Evolutionary conservation across 768 basidiomycete species (phyloP).

Genomic region (Calocera cornea): DNA sequence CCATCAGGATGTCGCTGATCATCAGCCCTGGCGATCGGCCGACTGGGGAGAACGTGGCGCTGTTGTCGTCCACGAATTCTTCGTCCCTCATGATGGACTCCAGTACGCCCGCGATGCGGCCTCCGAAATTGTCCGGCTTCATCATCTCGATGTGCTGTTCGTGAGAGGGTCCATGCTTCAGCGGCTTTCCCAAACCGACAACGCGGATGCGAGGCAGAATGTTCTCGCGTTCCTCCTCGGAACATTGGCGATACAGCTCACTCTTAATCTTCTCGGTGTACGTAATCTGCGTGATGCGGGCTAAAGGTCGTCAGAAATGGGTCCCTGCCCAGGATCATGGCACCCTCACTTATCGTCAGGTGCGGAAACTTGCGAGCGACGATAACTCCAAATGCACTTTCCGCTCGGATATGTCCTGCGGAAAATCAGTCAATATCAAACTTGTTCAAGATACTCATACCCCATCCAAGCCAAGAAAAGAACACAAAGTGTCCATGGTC

Average conservation of each 20-base stretch:
- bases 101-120: background rate
- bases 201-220: background rate
- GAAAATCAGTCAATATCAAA: background rate
- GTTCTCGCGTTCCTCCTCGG: background rate
- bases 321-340: background rate
- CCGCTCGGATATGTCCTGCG: background rate
- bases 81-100: background rate
- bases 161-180: background rate
- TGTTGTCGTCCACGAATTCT: background rate
- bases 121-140: background rate
- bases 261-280: background rate
- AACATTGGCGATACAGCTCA: background rate
- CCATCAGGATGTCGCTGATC: background rate
- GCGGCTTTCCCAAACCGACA: background rate
- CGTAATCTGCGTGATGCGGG: background rate
- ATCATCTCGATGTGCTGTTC: background rate
- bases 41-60: background rate
- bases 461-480: background rate
- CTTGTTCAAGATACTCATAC: background rate
- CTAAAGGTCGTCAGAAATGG: background rate
- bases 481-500: background rate
- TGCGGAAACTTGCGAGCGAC: background rate
- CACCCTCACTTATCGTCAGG: background rate
- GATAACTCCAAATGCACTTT: background rate
- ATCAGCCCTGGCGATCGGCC: background rate